Conservation (phyloP, 371 early-diverging fungal species). For the Massospora cicadina region DNA sequence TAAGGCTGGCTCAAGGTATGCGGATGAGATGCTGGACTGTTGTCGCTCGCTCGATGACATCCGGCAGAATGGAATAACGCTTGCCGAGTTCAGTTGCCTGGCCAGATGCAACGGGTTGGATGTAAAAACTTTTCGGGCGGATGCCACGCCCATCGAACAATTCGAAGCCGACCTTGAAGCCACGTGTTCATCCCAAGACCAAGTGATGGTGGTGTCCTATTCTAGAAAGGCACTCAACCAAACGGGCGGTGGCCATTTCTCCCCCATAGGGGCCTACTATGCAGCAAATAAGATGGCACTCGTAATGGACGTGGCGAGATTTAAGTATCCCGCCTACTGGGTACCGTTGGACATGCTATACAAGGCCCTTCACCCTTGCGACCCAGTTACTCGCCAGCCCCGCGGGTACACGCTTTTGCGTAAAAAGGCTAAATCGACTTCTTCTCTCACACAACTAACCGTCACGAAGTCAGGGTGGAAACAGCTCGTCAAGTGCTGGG, state of each 20-base stretch:
- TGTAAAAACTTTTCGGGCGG: conserved; percentile 48
- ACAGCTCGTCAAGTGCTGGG: conserved; percentile 1
- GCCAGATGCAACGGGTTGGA: conserved; percentile 17
- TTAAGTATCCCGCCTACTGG: conserved; percentile 78
- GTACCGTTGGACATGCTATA: conserved; percentile 46
- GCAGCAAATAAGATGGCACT: conserved; percentile 38
- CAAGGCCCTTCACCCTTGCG: conserved; percentile 62
- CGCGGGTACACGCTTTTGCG: conserved; percentile 38
- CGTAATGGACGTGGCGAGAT: conserved; percentile 64
- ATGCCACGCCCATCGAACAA: conserved; percentile 43
- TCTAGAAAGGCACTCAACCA: conserved; percentile 60
- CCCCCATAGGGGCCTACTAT: conserved; percentile 24
- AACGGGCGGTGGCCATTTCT: conserved; percentile 53
- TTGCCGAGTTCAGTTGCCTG: conserved; percentile 63
- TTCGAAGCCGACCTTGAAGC: conserved; percentile 51
- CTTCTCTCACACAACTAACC: neutral
- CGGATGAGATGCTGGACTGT: conserved; percentile 73
- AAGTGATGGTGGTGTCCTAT: conserved; percentile 77
- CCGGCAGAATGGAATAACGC: conserved; percentile 68
- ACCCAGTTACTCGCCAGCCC: conserved; percentile 54
- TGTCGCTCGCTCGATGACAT: conserved; percentile 59
- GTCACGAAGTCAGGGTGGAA: neutral
- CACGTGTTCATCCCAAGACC: conserved; percentile 43
- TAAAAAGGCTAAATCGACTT: neutral
- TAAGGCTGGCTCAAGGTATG: conserved; percentile 20